Base-by-base conservation (phyloP, 805 yeast genomes). In the Nakazawaea wyomingensis region DNA sequence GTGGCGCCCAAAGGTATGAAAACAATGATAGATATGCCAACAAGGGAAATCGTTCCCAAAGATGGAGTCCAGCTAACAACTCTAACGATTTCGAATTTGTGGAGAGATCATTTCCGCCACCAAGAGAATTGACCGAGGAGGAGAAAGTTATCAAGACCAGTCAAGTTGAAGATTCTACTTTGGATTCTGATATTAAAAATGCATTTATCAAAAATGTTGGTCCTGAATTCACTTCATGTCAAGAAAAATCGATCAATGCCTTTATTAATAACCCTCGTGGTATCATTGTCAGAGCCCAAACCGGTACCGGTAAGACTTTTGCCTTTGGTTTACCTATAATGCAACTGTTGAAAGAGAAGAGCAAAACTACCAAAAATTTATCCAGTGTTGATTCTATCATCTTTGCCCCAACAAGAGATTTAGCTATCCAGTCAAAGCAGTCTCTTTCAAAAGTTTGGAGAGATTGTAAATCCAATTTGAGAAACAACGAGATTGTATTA, bases 261-360 rank as follows among this genome's bases (percentile, higher is more conserved):
- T 62, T 84, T 31, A 54, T 66, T 13, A 66, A 68, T 31, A 66
- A 72, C n/a, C 60, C 69, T 14, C 64, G 67, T 26, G 90, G 91
- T 50, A 69, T 87, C 34, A 87, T 89, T 18, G 89, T 88, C 30
- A 73, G 95, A 54, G 96, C 97, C 21, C 87, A 87, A 60, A 89
- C 97, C 3, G 97, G 97, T 59, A 89, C 97, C 2, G 97, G 97
- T 55, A 89, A 89, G 61, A 89, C 97, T 0, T 78, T 85, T 49
- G 95, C 96, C 0, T 89, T 87, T 60, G 82, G 90, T 47, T 68
- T 90, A 34, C 96, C 96, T 2, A 65, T 85, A 10, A 65, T 87
- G 36, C 84, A 87, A 56, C 73, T 76, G 36, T 63, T 72, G 46
- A 50, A 66, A 55, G 63, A 65, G 56, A 50, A 66, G 51, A 26